These are phyloP conservation scores for Barnettozyma hawaiiensis DNA, from an alignment of 1,139 yeast species.

Conservation along the genomic window DNA sequence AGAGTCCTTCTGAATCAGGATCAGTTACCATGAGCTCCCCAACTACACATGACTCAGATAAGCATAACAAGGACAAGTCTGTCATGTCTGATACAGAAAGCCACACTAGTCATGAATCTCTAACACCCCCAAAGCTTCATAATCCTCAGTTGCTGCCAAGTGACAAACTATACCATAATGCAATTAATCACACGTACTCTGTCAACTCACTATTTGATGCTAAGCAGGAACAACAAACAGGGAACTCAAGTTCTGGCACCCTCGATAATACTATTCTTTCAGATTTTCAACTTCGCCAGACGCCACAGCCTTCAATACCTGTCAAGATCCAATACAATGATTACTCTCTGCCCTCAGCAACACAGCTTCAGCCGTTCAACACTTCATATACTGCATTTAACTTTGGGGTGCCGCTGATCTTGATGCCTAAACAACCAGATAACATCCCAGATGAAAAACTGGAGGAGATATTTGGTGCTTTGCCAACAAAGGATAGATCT, in stretches of 20 bases:
- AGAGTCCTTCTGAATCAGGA: conserved; percentile 1
- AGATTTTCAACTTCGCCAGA: conserved; percentile 20
- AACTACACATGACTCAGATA: conserved; percentile 9
- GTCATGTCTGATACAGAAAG: conserved; percentile 25
- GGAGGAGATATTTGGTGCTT: conserved; percentile 25
- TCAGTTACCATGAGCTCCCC: conserved; percentile 5
- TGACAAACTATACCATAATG: background rate
- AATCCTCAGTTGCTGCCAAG: conserved; percentile 22
- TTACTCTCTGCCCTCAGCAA: conserved; percentile 15
- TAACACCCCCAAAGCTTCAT: conserved; percentile 25
- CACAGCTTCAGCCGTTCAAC: conserved; percentile 11
- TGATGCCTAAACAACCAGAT: conserved; percentile 21
- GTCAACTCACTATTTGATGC: conserved; percentile 7
- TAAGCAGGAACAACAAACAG: background rate
- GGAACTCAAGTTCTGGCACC: conserved; percentile 4
- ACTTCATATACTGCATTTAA: conserved; percentile 13
- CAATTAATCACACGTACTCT: background rate
- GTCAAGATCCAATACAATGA: conserved; percentile 15
- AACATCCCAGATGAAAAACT: conserved; percentile 19
- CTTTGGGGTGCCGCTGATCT: conserved; percentile 21
- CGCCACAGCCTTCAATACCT: conserved; percentile 17
- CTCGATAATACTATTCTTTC: conserved; percentile 17
- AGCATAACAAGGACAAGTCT: conserved; percentile 15
- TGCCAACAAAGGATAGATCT: conserved; percentile 41
- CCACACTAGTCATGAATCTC: conserved; percentile 21